Percentiles rank a stretch among this genome's conserved stretches.
Conservation (phyloP, 2,329 filamentous ascomycete species). For the Fonsecaea pugnacius region DNA sequence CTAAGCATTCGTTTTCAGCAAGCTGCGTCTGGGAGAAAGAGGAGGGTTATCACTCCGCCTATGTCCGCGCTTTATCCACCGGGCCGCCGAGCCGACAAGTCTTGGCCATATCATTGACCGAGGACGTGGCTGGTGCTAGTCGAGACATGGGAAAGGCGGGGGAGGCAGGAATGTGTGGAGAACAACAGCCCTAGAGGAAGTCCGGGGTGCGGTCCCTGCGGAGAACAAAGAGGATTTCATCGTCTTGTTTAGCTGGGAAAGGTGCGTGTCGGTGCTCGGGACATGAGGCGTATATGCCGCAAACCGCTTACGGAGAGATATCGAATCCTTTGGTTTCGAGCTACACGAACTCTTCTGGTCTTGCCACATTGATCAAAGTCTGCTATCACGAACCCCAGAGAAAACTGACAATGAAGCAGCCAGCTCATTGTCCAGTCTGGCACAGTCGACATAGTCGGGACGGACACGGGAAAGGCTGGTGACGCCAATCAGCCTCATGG, state of each 20-base stretch:
- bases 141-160: neutral
- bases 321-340: too few species aligned
- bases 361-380: too few species aligned
- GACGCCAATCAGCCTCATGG: too few species aligned
- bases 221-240: neutral
- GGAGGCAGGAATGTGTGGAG: neutral
- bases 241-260: too few species aligned
- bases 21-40: conserved; percentile 5
- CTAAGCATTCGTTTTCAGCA: conserved; percentile 10
- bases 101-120: neutral
- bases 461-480: too few species aligned
- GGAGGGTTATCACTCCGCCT: conserved; percentile 5
- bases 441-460: too few species aligned
- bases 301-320: neutral
- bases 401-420: too few species aligned
- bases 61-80: conserved; percentile 8
- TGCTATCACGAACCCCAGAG: too few species aligned
- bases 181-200: neutral
- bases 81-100: neutral
- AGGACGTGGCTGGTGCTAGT: neutral
- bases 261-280: neutral
- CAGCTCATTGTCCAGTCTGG: too few species aligned
- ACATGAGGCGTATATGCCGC: neutral
- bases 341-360: too few species aligned
- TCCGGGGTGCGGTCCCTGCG: neutral